Evolutionary conservation across 495 filamentous ascomycete species (phyloP), one percentile per base, ranked within the genome.

Genomic region (Neurospora tetraspora): DNA sequence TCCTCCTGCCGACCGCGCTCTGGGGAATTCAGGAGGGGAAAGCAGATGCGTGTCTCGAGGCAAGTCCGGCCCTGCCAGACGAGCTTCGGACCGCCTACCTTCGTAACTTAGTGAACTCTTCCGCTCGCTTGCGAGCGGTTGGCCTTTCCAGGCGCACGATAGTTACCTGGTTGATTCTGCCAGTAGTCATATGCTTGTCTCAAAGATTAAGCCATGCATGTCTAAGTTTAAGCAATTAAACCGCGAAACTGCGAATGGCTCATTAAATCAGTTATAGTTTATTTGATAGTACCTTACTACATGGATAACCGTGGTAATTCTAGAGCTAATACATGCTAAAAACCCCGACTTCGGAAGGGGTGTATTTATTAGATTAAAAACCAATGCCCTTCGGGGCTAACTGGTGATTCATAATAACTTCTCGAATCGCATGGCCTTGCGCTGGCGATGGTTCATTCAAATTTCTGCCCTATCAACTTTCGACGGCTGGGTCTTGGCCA

Each of bases 201-300:
- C 85, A 90, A 89, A 89, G 85, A 89, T 89, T 90, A 89, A 89
- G 86, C 88, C 86, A 90, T 89, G 86, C 86, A 90, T 89, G 85
- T 90, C 85, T 87, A 89, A 89, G 86, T 89, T 89, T 89, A 89
- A 89, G 84, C 84, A 89, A 86, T 79, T 89, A 86, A 88, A 89
- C 85, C 73, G 87, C 88, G 87, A 90, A 90, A 90, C 86, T 89
- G 85, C 87, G 85, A 89, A 90, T 89, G 85, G 86, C 86, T 89
- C 84, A 89, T 89, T 89, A 89, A 88, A 89, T 89, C 85, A 89
- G 85, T 89, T 89, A 89, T 89, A 82, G 85, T 89, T 89, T 89
- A 89, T 89, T 89, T 88, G 85, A 89, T 89, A 88, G 84, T 89
- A 88, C 87, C 86, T 88, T 88, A 87, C 86, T 89, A 89, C 86